Percentiles rank a stretch among this genome's conserved stretches.
These are phyloP conservation scores for Coniochaeta hoffmannii DNA, from an alignment of 2,329 filamentous ascomycete species.

Conservation along the genomic window DNA sequence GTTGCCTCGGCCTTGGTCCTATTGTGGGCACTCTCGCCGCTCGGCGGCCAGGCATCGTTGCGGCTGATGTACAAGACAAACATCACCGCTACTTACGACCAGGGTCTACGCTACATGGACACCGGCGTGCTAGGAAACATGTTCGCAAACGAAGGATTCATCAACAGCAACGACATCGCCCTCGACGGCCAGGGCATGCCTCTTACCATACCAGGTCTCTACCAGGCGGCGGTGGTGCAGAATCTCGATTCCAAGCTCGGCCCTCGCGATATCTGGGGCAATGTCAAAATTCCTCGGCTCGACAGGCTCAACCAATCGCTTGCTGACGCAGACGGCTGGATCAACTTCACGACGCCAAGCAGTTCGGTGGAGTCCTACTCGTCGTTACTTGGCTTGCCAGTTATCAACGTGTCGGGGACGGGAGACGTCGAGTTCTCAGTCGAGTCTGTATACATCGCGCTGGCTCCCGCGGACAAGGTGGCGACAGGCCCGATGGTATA, in stretches of 20 bases:
- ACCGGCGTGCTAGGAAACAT: neutral
- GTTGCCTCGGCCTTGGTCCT: neutral
- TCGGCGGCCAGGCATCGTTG: slow-evolving; percentile 1
- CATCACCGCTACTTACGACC: neutral
- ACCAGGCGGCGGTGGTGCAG: neutral
- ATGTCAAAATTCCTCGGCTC: neutral
- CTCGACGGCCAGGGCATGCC: neutral
- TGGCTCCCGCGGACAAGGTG: neutral
- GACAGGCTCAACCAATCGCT: neutral
- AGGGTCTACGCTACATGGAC: neutral
- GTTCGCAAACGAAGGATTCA: neutral
- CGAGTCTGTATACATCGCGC: neutral
- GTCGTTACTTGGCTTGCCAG: neutral
- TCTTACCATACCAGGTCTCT: neutral
- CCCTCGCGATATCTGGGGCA: neutral
- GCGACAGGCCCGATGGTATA: neutral
- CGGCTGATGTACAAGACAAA: slow-evolving; percentile 3
- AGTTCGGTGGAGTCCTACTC: neutral
- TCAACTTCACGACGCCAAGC: neutral
- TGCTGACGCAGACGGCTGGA: slow-evolving; percentile 1
- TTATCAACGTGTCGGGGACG: neutral
- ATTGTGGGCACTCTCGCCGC: neutral
- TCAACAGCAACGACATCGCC: neutral
- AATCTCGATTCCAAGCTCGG: neutral
- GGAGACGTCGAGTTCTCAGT: neutral